Evolutionary conservation across 202 grass and related monocot species (phyloP), one percentile per base, ranked within the genome.

Genomic region (Brachypodium distachyon): DNA sequence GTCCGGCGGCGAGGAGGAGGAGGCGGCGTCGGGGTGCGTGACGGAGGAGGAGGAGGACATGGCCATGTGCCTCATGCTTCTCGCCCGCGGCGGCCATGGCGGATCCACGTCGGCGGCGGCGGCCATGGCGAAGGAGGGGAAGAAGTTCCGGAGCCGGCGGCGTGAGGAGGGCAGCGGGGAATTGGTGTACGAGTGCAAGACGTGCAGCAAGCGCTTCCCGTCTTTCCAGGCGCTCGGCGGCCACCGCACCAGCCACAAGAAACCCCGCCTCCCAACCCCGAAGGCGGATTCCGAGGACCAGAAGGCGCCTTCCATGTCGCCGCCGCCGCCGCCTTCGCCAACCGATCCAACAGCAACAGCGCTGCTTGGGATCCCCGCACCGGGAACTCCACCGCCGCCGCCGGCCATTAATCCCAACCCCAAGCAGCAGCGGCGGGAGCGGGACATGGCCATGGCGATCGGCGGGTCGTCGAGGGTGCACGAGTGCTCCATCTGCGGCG

Each of bases 201-300:
- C 90, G 34, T 92, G 90, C 83, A 85, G 44, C 79, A 92, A 80
- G 74, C 83, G 83, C 76, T 92, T 92, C 86, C 41, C 90, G 8
- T 92, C 90, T 6, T 89, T 92, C 66, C 90, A 92, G 83, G 90
- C 90, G 13, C 86, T 92, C 47, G 86, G 86, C 72, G 90, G 90
- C 14, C 90, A 92, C 90, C 90, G 90, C 65, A 85, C 90, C 42
- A 92, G 90, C 80, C 90, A 92, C 86, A 92, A 86, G 86, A 92
- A 89, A 58, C 90, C 86, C 0, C 86, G 83, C 33, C 86, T 61
- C 3, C 4, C 58, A 16, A 33, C 48, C 13, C 41, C 53, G 40
- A 9, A 50, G 18, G 4, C 32, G 18, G 0, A 34, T 4, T 27
- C 77, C 19, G 67, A 73, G 2, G 59, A 52, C 44, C 39, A 73